These are phyloP conservation scores for Fusarium sterilihyphosum DNA, from an alignment of 2,329 filamentous ascomycete species.

Conservation along the genomic window DNA sequence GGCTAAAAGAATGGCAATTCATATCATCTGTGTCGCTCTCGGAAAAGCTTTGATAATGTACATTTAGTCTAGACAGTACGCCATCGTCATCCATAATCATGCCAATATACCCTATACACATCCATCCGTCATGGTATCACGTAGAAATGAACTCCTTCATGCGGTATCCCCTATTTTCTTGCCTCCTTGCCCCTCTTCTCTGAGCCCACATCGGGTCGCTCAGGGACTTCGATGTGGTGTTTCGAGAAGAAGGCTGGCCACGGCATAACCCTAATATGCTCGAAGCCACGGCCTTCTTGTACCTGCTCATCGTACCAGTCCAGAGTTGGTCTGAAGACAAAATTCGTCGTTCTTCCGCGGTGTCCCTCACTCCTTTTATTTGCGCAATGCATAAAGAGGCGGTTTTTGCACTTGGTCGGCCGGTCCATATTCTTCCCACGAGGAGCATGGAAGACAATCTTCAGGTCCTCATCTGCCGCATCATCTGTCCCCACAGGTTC, in stretches of 20 bases:
- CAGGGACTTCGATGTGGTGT: slow-evolving; percentile 41
- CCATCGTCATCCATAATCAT: background rate
- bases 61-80: background rate
- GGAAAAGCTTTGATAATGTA: slow-evolving; percentile 6
- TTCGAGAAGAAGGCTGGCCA: slow-evolving; percentile 55
- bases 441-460: slow-evolving; percentile 61
- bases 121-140: slow-evolving; percentile 15
- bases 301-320: slow-evolving; percentile 63
- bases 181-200: background rate
- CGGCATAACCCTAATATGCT: slow-evolving; percentile 57
- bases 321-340: slow-evolving; percentile 57
- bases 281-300: slow-evolving; percentile 58
- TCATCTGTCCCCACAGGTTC: background rate
- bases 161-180: background rate
- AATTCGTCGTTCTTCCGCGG: slow-evolving; percentile 36
- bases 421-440: slow-evolving; percentile 36
- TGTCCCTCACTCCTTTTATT: background rate
- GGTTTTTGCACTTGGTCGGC: slow-evolving; percentile 54
- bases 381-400: slow-evolving; percentile 53
- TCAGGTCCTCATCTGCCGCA: slow-evolving; percentile 34
- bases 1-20: background rate
- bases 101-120: slow-evolving; percentile 21
- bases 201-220: slow-evolving; percentile 16
- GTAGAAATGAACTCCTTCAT: background rate
- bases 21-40: background rate